Percentiles rank a stretch among this genome's conserved stretches.
These are phyloP conservation scores for Scedosporium aurantiacum DNA, from an alignment of 2,329 filamentous ascomycete species.

Conservation along the genomic window DNA sequence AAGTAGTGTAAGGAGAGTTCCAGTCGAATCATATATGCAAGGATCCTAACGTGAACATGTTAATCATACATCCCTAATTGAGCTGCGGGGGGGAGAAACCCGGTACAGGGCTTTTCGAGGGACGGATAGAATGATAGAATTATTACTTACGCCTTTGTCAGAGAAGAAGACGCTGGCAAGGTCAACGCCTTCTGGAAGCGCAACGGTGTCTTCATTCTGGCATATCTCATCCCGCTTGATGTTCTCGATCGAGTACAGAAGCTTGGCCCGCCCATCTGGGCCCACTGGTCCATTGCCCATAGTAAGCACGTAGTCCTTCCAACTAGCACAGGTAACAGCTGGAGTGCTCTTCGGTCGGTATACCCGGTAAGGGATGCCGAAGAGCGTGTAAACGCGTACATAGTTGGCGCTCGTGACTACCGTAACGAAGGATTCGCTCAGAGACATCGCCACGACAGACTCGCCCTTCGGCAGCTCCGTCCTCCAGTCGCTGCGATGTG, in stretches of 20 bases:
- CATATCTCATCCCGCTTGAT: constrained; percentile 88
- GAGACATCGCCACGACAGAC: constrained; percentile 72
- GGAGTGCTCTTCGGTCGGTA: constrained; percentile 87
- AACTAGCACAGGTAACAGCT: constrained; percentile 85
- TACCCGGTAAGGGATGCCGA: constrained; percentile 77
- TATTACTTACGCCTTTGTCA: constrained; percentile 61
- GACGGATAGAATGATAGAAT: not conserved
- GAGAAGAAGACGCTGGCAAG: constrained; percentile 85
- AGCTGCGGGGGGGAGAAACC: too few relatives aligned
- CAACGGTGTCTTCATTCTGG: constrained; percentile 86
- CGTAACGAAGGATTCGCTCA: constrained; percentile 84
- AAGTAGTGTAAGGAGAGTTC: constrained; percentile 74
- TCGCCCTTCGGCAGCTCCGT: constrained; percentile 83
- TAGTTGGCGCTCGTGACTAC: constrained; percentile 82
- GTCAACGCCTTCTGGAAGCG: constrained; percentile 62
- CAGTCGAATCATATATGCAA: constrained; percentile 89
- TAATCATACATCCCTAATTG: not conserved
- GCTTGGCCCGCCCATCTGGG: constrained; percentile 62
- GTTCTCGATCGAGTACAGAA: constrained; percentile 90
- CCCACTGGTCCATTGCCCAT: constrained; percentile 84
- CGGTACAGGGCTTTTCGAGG: too few relatives aligned
- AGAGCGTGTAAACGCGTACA: constrained; percentile 84
- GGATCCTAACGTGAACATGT: constrained; percentile 52
- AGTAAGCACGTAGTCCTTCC: constrained; percentile 92
- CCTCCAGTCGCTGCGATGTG: constrained; percentile 78